Conservation (phyloP, 2,329 filamentous ascomycete species). For the Cordyceps cateniannulata region DNA sequence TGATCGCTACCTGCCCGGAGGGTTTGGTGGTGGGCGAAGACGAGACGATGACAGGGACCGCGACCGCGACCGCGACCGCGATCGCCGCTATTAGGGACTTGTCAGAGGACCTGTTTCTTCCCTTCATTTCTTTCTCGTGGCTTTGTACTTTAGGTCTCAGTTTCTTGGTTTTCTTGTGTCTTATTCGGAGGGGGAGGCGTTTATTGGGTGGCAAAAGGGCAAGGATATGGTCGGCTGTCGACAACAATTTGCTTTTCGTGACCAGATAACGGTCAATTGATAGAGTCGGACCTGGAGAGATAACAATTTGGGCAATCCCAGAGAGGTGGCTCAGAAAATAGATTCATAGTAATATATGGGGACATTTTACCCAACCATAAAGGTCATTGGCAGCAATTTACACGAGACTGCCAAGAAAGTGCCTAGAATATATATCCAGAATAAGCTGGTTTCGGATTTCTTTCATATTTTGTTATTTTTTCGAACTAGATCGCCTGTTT, state of each 20-base stretch:
- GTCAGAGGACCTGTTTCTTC: neutral
- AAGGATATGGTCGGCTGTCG: neutral
- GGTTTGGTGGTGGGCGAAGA: constrained; percentile 19
- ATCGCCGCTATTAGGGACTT: constrained; percentile 1
- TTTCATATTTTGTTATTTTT: neutral
- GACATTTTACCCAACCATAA: neutral
- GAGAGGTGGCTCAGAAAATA: neutral
- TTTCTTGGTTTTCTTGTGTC: neutral
- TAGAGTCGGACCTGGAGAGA: neutral
- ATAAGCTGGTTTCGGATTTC: neutral
- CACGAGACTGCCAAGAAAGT: neutral
- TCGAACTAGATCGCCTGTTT: neutral
- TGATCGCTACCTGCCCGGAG: constrained; percentile 28
- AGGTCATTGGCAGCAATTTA: neutral
- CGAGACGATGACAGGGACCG: constrained; percentile 6
- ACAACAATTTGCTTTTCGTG: neutral
- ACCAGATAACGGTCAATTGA: neutral
- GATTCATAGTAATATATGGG: neutral
- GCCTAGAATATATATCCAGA: neutral
- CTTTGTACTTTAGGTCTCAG: neutral
- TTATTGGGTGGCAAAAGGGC: neutral
- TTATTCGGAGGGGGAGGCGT: neutral
- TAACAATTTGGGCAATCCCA: neutral
- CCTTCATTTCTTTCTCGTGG: neutral
- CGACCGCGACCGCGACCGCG: constrained; percentile 5